A percentile compares a stretch with the other conserved stretches of the same genome.
Conservation (phyloP, 2,329 filamentous ascomycete species). For the Tolypocladium tundrense region DNA sequence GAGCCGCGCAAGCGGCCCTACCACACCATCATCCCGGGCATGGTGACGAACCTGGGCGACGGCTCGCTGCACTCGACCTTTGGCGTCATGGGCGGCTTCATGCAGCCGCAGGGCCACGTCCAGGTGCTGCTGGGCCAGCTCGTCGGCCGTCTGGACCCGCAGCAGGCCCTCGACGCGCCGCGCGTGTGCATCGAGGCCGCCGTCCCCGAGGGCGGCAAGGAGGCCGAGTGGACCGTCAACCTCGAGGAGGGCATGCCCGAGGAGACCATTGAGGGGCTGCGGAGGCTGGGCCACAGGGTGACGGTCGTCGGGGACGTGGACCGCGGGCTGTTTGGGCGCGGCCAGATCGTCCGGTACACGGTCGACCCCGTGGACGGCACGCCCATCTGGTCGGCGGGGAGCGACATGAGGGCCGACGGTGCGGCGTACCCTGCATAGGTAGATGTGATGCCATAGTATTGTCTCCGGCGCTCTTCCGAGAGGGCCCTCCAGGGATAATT, state of each 20-base stretch:
- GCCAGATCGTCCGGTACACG: slow-evolving; percentile 74
- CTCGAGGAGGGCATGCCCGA: slow-evolving; percentile 73
- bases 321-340: slow-evolving; percentile 68
- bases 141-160: slow-evolving; percentile 69
- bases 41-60: slow-evolving; percentile 70
- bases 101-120: slow-evolving; percentile 95
- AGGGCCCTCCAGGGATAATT: too few relatives aligned
- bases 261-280: slow-evolving; percentile 57
- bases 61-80: slow-evolving; percentile 73
- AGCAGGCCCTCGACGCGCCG: slow-evolving; percentile 83
- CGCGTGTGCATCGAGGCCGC: slow-evolving; percentile 78
- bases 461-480: not conserved
- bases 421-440: slow-evolving; percentile 42
- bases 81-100: slow-evolving; percentile 96
- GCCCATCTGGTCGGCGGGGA: slow-evolving; percentile 77
- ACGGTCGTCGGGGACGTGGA: slow-evolving; percentile 54
- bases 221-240: slow-evolving; percentile 55
- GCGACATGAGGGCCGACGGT: slow-evolving; percentile 81
- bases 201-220: slow-evolving; percentile 50
- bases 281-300: slow-evolving; percentile 62
- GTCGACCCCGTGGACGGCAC: slow-evolving; percentile 58
- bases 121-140: slow-evolving; percentile 88
- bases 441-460: not conserved
- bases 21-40: slow-evolving; percentile 92
- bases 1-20: slow-evolving; percentile 82